Conservation (phyloP, 768 basidiomycete genomes). For the Russula sp. region DNA sequence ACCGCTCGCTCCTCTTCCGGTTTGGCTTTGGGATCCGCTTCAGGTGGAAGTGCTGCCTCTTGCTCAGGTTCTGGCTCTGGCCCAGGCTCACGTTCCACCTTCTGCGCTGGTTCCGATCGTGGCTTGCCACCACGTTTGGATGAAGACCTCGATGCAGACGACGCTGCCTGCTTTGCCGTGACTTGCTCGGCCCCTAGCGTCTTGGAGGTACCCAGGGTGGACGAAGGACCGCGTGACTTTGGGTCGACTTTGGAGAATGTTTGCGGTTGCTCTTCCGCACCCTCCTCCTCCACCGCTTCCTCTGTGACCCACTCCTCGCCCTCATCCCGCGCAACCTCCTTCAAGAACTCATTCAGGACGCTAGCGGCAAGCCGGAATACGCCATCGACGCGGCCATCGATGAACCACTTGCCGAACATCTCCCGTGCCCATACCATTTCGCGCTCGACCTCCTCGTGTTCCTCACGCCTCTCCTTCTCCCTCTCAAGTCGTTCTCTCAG, state of each 20-base stretch:
- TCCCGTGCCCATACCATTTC: constrained; percentile 21
- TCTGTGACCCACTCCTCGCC: constrained; percentile 17
- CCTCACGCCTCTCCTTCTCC: constrained; percentile 12
- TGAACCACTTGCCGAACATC: constrained; percentile 18
- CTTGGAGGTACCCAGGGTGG: constrained; percentile 2
- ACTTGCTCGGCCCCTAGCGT: constrained; percentile 4
- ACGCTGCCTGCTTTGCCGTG: background rate
- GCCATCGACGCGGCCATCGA: constrained; percentile 18
- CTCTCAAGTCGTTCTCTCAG: constrained; percentile 16
- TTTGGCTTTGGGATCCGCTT: background rate
- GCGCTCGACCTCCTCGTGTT: constrained; percentile 18
- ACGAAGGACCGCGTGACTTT: constrained; percentile 3
- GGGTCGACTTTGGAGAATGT: background rate
- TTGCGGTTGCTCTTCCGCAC: background rate
- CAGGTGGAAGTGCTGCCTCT: background rate
- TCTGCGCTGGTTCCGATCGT: background rate
- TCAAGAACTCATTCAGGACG: constrained; percentile 17
- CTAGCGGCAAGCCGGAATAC: constrained; percentile 18
- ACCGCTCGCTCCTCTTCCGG: background rate
- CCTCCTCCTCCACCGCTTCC: background rate
- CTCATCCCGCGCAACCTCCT: constrained; percentile 18
- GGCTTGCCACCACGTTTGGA: constrained; percentile 3
- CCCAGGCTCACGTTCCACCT: background rate
- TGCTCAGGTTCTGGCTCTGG: background rate
- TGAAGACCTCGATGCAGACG: background rate